Conservation (phyloP, 768 basidiomycete species). For the Tulasnella sp. region DNA sequence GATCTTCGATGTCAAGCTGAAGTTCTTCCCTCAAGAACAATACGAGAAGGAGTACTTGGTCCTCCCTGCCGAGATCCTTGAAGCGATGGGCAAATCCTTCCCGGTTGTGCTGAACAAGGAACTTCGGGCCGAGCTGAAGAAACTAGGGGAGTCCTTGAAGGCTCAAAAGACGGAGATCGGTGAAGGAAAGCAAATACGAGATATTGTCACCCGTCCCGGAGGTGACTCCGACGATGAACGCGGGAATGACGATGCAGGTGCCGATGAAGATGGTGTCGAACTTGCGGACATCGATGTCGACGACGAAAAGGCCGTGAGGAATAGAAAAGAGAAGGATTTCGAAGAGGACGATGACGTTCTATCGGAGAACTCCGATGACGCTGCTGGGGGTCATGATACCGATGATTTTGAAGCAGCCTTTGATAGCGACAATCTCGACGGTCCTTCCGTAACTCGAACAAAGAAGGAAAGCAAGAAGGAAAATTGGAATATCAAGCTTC, state of each 20-base stretch:
- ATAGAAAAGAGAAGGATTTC: constrained; percentile 60
- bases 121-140: constrained; percentile 76
- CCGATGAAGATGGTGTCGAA: constrained; percentile 43
- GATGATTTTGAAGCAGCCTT: constrained; percentile 42
- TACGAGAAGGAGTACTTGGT: constrained; percentile 77
- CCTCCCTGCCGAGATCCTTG: constrained; percentile 56
- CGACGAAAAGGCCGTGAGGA: constrained; percentile 58
- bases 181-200: constrained; percentile 46
- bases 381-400: constrained; percentile 24
- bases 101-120: constrained; percentile 75
- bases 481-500: constrained; percentile 25
- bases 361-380: constrained; percentile 21
- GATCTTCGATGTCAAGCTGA: constrained; percentile 66
- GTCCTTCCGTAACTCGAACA: constrained; percentile 18
- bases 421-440: constrained; percentile 23
- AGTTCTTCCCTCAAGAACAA: constrained; percentile 78
- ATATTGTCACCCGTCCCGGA: constrained; percentile 30
- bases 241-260: constrained; percentile 29
- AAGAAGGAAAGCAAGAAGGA: background rate
- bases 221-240: constrained; percentile 45
- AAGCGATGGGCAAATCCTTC: constrained; percentile 61
- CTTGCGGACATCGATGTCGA: constrained; percentile 76
- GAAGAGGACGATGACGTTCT: constrained; percentile 50
- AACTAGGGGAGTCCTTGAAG: constrained; percentile 65
- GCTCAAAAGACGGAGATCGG: constrained; percentile 72